Conservation (phyloP, 1,284 basidiomycete species). For the Naganishia liquefaciens region DNA sequence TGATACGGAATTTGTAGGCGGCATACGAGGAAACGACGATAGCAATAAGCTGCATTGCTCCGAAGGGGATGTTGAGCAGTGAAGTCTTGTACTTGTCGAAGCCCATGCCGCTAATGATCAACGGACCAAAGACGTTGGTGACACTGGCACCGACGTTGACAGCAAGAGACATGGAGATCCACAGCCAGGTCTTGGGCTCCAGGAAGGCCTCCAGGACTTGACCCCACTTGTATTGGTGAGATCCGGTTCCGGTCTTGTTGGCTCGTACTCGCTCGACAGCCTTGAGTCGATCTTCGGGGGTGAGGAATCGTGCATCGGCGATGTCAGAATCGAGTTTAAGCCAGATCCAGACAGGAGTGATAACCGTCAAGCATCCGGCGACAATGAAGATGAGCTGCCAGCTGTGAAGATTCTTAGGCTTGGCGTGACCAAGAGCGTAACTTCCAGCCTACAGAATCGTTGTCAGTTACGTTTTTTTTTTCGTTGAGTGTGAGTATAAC, state of each 20-base stretch:
- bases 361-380: constrained; percentile 47
- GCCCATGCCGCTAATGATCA: constrained; percentile 49
- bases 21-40: constrained; percentile 46
- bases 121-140: constrained; percentile 45
- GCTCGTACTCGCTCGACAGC: constrained; percentile 54
- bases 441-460: background rate
- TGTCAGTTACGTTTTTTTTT: constrained; percentile 14
- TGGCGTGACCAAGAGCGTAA: constrained; percentile 49
- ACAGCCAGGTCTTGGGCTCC: constrained; percentile 52
- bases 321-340: constrained; percentile 48
- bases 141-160: constrained; percentile 46
- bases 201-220: constrained; percentile 51
- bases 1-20: constrained; percentile 44
- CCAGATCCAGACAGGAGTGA: constrained; percentile 48
- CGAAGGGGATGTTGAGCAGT: constrained; percentile 55
- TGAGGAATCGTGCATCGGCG: constrained; percentile 50
- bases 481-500: background rate
- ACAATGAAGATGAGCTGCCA: constrained; percentile 54
- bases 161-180: constrained; percentile 43
- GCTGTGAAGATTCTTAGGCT: constrained; percentile 39
- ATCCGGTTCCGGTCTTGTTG: constrained; percentile 53
- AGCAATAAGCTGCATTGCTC: constrained; percentile 44
- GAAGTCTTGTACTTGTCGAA: constrained; percentile 44
- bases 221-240: constrained; percentile 47
- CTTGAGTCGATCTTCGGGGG: constrained; percentile 50